Percentiles rank a stretch among this genome's conserved stretches.
phyloP scores from a whole-genome alignment of 371 early-diverging fungal species.

The Homolaphlyctis polyrhiza region DNA sequence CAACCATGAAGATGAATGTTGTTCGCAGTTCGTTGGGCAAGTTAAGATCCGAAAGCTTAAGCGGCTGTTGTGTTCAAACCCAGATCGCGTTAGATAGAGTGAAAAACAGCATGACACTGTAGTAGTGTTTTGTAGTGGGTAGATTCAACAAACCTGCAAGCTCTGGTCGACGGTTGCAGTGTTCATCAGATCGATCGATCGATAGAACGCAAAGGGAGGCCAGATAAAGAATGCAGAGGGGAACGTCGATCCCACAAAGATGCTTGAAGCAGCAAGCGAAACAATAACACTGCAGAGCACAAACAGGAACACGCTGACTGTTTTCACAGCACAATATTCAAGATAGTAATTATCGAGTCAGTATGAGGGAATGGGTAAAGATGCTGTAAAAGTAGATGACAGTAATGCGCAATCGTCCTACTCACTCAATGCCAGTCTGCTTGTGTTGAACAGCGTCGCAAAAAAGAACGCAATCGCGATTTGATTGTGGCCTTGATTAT shows the following conservation, averaged over 20 bases:
- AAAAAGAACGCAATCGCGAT: slow-evolving; percentile 59
- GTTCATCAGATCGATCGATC: slow-evolving; percentile 15
- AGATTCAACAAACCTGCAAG: not conserved
- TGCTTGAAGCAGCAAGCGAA: slow-evolving; percentile 32
- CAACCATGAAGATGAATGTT: slow-evolving; percentile 44
- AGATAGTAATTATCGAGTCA: too few relatives aligned
- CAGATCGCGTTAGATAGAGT: not conserved
- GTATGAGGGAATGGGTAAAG: too few relatives aligned
- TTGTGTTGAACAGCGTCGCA: slow-evolving; percentile 52
- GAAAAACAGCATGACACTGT: not conserved
- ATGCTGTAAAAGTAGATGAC: too few relatives aligned
- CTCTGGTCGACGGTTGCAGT: not conserved
- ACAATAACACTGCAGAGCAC: slow-evolving; percentile 56
- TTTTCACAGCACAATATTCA: not conserved
- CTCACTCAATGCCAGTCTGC: slow-evolving; percentile 38
- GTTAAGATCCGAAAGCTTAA: slow-evolving; percentile 8
- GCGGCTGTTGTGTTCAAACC: slow-evolving; percentile 1
- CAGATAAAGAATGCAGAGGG: slow-evolving; percentile 54
- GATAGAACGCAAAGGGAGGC: slow-evolving; percentile 72
- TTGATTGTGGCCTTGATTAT: slow-evolving; percentile 28
- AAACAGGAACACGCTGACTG: slow-evolving; percentile 41
- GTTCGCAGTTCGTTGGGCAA: slow-evolving; percentile 46
- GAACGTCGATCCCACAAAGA: slow-evolving; percentile 23
- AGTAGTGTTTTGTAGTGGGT: not conserved
- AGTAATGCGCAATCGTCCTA: not conserved